Percentiles rank a stretch among this genome's conserved stretches.
Evolutionary conservation across 2,329 filamentous ascomycete genomes (phyloP).

Genomic region (Colletotrichum shisoi): DNA sequence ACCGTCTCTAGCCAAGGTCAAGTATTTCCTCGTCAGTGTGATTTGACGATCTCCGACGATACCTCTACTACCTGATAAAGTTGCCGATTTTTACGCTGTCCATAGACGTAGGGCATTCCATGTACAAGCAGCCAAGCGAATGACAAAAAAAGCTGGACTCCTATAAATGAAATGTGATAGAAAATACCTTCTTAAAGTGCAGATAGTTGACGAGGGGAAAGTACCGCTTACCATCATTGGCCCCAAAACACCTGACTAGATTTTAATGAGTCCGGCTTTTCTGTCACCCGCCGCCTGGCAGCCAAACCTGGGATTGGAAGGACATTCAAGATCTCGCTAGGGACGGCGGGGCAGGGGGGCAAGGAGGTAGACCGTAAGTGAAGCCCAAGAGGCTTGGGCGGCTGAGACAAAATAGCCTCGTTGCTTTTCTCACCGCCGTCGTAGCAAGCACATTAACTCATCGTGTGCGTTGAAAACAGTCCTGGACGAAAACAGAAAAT

Average conservation of each 20-base stretch:
- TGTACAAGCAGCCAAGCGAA: neutral
- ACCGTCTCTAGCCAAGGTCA: conserved; percentile 15
- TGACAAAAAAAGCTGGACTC: too few species aligned
- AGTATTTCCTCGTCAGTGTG: neutral
- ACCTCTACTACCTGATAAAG: conserved; percentile 4
- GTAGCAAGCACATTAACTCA: neutral
- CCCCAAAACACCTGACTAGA: too few species aligned
- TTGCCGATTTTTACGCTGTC: conserved; percentile 13
- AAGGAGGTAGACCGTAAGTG: conserved; percentile 21
- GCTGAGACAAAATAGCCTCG: conserved; percentile 29
- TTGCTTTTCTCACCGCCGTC: neutral
- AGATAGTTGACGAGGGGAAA: too few species aligned
- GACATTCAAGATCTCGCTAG: conserved; percentile 15
- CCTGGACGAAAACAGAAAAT: conserved; percentile 20
- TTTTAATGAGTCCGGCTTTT: too few species aligned
- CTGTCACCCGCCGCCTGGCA: too few species aligned
- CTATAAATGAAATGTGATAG: too few species aligned
- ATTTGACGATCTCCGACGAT: conserved; percentile 2
- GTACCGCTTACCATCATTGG: too few species aligned
- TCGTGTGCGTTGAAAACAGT: neutral
- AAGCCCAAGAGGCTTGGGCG: conserved; percentile 13
- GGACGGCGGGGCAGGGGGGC: conserved; percentile 22
- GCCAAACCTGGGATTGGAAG: conserved; percentile 3
- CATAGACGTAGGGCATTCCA: conserved; percentile 2
- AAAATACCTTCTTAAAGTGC: too few species aligned